Evolutionary conservation across 2,329 filamentous ascomycete genomes (phyloP), one percentile per base, ranked within the genome.

Genomic region (Paramyrothecium sp.): DNA sequence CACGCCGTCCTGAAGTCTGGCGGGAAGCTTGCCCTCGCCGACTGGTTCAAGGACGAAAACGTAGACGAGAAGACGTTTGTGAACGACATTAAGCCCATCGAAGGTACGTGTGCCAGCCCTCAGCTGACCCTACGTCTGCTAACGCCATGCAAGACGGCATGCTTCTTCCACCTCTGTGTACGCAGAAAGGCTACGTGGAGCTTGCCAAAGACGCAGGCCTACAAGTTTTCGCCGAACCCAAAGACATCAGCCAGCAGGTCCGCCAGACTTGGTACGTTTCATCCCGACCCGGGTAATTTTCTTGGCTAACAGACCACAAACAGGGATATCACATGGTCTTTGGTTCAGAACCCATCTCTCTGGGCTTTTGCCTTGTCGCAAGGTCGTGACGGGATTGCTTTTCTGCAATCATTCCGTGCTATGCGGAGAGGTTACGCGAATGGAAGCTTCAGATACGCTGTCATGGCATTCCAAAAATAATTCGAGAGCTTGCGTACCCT

Each of bases 241-340:
- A 82, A 58, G 82, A 86, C 59, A 86, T 86, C 56, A 85, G 82
- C 64, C 72, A 76, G 53, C 75, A 85, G 47, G 84, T 87, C 17
- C 79, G 79, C 56, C 82, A 82, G 69, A 87, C 84, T 19, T 87
- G 84, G 84, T 86, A 66, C 65, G 77, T 67, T 47, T 41, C 22
- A 11, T 49, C 33, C 54, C 46, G 12, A 5, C 19, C 41, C 13
- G 13, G 17, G 19, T 16, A 20, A 12, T 23, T 49, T 10, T n/a
- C 7, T 21, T 17, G 13, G n/a, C 38, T 17, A 3, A 44, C 13
- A 44, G n/a, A 44, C 13, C 13, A 44, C 13, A 44, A 7, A 8
- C 22, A 86, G 83, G 83, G 84, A 87, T 61, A 84, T 87, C n/a
- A 84, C 82, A 17, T 86, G 83, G 83, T 75, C 77, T 8, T 72